Evolutionary conservation across 176 grass and related monocot species (phyloP).

Genomic region (Pontederia crassipes): DNA sequence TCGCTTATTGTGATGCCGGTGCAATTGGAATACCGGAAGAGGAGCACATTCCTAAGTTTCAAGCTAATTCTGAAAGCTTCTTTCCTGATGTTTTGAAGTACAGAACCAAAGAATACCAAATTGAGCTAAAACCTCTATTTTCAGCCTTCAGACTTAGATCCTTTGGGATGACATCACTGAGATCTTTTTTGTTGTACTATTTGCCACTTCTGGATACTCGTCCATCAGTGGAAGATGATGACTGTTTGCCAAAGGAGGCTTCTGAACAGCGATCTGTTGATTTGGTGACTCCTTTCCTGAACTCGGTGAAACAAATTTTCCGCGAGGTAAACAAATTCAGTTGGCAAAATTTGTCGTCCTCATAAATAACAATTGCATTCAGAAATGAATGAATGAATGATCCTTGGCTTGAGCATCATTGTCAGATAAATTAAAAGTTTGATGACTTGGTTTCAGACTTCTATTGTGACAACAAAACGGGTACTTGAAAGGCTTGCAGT

Average conservation of each 20-base stretch:
- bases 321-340: slow-evolving; percentile 38
- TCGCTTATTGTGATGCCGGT: slow-evolving; percentile 83
- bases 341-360: not conserved
- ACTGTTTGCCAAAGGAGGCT: slow-evolving; percentile 39
- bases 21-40: slow-evolving; percentile 30
- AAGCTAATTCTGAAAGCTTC: slow-evolving; percentile 27
- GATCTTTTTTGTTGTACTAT: slow-evolving; percentile 90
- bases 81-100: slow-evolving; percentile 19
- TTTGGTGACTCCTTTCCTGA: slow-evolving; percentile 76
- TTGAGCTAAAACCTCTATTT: slow-evolving; percentile 65
- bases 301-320: slow-evolving; percentile 83
- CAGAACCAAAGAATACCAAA: slow-evolving; percentile 57
- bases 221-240: slow-evolving; percentile 32
- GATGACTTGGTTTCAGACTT: slow-evolving; percentile 36
- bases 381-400: no score
- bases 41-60: slow-evolving; percentile 20
- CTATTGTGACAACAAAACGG: slow-evolving; percentile 73
- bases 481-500: slow-evolving; percentile 78
- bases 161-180: slow-evolving; percentile 66
- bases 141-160: slow-evolving; percentile 69
- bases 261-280: slow-evolving; percentile 38
- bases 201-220: slow-evolving; percentile 85
- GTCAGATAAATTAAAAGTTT: not conserved
- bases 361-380: not conserved
- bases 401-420: not conserved